phyloP scores from a whole-genome alignment of 169 alveolate genomes.

The Eimeria falciformis region DNA sequence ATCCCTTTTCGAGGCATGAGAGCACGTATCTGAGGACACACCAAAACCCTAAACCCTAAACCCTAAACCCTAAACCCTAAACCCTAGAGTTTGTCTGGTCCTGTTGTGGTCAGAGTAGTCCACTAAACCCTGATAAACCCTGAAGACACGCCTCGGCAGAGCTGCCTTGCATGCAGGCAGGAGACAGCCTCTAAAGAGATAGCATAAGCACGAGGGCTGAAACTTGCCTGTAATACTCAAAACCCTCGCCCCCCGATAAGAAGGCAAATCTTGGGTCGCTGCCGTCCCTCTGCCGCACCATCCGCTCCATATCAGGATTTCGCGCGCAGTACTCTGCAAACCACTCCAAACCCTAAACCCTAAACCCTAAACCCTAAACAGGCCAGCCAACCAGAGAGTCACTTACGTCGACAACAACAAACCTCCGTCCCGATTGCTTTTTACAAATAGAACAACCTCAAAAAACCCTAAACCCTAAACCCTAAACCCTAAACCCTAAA shows the following conservation, averaged over 20 bases:
- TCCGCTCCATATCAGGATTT: constrained; percentile 65
- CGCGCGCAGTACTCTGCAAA: constrained; percentile 44
- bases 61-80: no score
- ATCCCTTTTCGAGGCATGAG: neutral
- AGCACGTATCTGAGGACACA: neutral
- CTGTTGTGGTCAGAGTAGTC: no score
- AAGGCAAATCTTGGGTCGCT: constrained; percentile 51
- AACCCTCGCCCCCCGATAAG: constrained; percentile 61
- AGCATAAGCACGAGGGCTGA: neutral
- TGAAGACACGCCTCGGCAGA: no score
- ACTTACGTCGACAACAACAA: no score
- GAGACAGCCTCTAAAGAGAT: no score
- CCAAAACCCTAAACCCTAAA: no score
- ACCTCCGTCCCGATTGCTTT: neutral
- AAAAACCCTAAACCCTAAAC: neutral
- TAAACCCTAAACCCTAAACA: constrained; percentile 31
- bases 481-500: constrained; percentile 1
- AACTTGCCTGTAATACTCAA: constrained; percentile 39
- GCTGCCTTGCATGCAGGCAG: no score
- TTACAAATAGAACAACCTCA: no score
- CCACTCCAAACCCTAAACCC: constrained; percentile 45
- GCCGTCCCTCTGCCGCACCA: constrained; percentile 66
- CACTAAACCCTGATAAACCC: no score
- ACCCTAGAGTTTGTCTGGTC: no score
- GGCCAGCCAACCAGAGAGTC: no score